These are phyloP conservation scores for Fusarium sp. DNA, from an alignment of 2,329 filamentous ascomycete species.

Conservation along the genomic window DNA sequence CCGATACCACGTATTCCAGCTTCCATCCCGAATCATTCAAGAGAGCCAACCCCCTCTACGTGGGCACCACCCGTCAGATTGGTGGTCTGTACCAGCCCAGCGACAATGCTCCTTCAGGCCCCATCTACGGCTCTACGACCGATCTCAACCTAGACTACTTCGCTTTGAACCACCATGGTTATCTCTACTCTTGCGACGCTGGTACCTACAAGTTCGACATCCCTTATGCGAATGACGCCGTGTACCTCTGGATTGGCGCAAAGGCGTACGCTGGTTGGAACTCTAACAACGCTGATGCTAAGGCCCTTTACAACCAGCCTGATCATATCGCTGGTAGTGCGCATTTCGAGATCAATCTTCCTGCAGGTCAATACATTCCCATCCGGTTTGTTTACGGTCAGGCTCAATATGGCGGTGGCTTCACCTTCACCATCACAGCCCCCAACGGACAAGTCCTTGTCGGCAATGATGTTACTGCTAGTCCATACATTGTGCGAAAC, in stretches of 20 bases:
- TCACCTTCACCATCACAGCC: neutral
- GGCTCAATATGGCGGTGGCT: slow-evolving; percentile 9
- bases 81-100: neutral
- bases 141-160: neutral
- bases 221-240: slow-evolving; percentile 3
- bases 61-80: neutral
- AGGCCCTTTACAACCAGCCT: slow-evolving; percentile 8
- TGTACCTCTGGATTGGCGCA: neutral
- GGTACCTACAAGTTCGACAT: slow-evolving; percentile 15
- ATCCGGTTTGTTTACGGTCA: neutral
- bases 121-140: neutral
- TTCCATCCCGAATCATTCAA: slow-evolving; percentile 6
- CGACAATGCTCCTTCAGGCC: accelerated
- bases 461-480: accelerated
- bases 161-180: slow-evolving; percentile 11
- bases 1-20: slow-evolving; percentile 9
- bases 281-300: neutral
- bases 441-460: slow-evolving; percentile 3
- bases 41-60: accelerated
- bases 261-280: neutral
- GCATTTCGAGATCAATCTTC: accelerated
- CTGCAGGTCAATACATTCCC: neutral
- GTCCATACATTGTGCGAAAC: neutral
- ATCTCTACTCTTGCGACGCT: neutral
- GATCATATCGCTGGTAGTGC: slow-evolving; percentile 2